phyloP scores from a whole-genome alignment of 768 basidiomycete genomes.

The Obba rivulosa region DNA sequence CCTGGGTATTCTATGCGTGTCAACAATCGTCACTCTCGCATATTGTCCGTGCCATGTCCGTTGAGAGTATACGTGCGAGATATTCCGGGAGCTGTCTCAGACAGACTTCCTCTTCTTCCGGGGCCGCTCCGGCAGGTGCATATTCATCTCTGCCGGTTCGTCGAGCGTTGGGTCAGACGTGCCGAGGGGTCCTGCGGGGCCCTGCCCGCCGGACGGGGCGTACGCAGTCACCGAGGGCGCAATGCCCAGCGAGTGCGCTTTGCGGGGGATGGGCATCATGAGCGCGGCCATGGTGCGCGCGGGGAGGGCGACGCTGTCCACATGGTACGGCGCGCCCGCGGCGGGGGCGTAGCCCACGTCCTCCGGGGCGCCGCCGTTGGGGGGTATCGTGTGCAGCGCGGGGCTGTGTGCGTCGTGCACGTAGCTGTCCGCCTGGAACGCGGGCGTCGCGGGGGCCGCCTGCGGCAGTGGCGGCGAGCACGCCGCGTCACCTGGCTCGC shows the following conservation, averaged over 20 bases:
- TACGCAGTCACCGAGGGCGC: background rate
- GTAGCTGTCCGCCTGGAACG: conserved; percentile 25
- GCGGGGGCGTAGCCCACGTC: background rate
- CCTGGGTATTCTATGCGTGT: no score
- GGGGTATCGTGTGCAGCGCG: background rate
- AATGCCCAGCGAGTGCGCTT: background rate
- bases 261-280: background rate
- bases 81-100: background rate
- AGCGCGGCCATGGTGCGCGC: background rate
- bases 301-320: background rate
- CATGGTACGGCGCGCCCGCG: background rate
- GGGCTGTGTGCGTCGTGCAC: conserved; percentile 12
- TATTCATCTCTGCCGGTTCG: background rate
- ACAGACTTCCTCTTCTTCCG: background rate
- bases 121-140: background rate
- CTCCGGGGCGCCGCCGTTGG: background rate
- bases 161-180: background rate
- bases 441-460: conserved; percentile 19
- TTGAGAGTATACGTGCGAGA: no score
- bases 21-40: no score
- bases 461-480: background rate
- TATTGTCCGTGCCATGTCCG: no score
- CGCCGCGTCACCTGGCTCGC: conserved; percentile 23
- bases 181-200: background rate
- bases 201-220: no score